Base-by-base conservation (phyloP, 139 green algal genomes). In the Coelastrella sp. region DNA sequence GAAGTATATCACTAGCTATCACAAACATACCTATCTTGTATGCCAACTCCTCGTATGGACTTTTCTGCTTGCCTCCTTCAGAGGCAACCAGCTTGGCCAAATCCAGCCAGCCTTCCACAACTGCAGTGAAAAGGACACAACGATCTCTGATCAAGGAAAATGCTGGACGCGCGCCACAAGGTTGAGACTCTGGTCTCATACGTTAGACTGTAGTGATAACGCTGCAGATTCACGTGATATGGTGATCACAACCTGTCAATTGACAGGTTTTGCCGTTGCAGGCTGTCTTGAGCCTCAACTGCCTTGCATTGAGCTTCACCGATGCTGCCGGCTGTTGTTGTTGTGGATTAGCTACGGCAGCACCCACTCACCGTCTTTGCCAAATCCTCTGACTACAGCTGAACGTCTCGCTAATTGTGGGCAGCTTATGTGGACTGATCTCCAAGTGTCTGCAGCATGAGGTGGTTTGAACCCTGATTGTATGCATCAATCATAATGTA, bases 21-120 rank as follows among this genome's bases (percentile, higher is more conserved):
- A 0, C 45, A 57, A 1, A 21, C 79, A 4, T 40, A 86, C 81
- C 81, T 27, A 86, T 86, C 40, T 79, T 68, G 81, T 72, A 86
- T 23, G 78, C 85, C 13, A 88, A 63, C 27, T 88, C 84, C 17
- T 79, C 68, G 35, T 83, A 88, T 2, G 84, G 57, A 32, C 57
- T 62, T 45, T 88, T 88, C 30, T 25, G 25, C 32, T 75, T 79
- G 57, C 34, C 50, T 40, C 83, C 83, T 19, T 77, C 67, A 34
- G 63, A 69, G 2, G 64, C 38, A 21, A 88, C 75, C n/a, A 88
- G 69, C 30, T 81, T 74, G 9, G 84, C 75, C 0, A 88, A 15
- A 38, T 88, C 75, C 38, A 85, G 30, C 84, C 84, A 81, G 32
- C 63, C 59, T 30, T 80, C 84, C 19, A 79, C 76, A 30, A 74